These are phyloP conservation scores for Crithidia mellificae DNA, from an alignment of 208 protist species.

Conservation along the genomic window DNA sequence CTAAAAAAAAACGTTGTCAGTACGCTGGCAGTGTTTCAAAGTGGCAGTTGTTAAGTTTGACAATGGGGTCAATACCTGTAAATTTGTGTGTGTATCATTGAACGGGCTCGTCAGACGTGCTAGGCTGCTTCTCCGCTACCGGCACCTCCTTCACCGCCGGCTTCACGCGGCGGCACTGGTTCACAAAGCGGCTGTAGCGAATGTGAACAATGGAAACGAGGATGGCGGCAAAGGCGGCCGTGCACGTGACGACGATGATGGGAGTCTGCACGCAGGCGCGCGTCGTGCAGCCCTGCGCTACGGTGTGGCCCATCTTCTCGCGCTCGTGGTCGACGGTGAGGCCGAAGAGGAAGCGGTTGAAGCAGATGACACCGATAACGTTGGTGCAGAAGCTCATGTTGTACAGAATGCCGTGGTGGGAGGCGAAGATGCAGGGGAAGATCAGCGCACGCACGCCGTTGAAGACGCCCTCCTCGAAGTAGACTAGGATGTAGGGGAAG, in stretches of 20 bases:
- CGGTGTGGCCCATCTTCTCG: slow-evolving; percentile 41
- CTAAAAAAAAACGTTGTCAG: background rate
- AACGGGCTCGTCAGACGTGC: slow-evolving; percentile 8
- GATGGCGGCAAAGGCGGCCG: slow-evolving; percentile 38
- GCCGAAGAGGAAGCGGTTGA: slow-evolving; percentile 73
- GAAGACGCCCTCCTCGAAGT: slow-evolving; percentile 72
- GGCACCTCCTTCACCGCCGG: slow-evolving; percentile 5
- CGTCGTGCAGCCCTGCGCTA: slow-evolving; percentile 38
- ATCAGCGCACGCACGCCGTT: slow-evolving; percentile 58
- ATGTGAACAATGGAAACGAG: slow-evolving; percentile 48
- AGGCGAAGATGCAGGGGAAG: slow-evolving; percentile 59
- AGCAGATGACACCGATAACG: slow-evolving; percentile 62
- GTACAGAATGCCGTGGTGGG: slow-evolving; percentile 60
- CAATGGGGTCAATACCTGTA: background rate
- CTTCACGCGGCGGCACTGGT: slow-evolving; percentile 15
- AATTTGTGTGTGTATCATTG: background rate
- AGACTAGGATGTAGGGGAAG: slow-evolving; percentile 68
- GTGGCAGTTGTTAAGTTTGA: background rate
- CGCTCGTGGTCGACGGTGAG: slow-evolving; percentile 55
- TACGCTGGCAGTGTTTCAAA: background rate
- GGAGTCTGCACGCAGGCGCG: slow-evolving; percentile 47
- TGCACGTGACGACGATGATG: slow-evolving; percentile 52
- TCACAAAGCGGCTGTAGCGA: slow-evolving; percentile 56
- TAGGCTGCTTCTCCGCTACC: slow-evolving; percentile 2
- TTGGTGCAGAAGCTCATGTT: slow-evolving; percentile 66